A percentile compares a stretch with the other conserved stretches of the same genome.
Conservation (phyloP, 73 alveolate species). For the Halteria grandinella region DNA sequence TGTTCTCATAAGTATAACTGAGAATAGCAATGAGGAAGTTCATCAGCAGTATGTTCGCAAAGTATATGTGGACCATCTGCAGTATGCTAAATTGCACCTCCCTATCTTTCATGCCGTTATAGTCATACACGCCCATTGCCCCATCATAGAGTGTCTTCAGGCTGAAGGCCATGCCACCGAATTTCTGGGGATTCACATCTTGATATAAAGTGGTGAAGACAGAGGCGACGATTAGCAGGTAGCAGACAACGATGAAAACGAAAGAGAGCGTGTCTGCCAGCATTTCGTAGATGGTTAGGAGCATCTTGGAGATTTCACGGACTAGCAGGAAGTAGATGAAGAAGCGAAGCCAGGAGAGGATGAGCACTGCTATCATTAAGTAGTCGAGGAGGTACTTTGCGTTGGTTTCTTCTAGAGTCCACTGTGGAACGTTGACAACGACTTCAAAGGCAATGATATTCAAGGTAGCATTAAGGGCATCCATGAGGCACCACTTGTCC, state of each 20-base stretch:
- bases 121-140: slow-evolving; percentile 42
- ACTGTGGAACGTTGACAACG: background rate
- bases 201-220: slow-evolving; percentile 42
- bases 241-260: slow-evolving; percentile 40
- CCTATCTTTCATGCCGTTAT: slow-evolving; percentile 14
- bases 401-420: background rate
- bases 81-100: slow-evolving; percentile 16
- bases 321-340: slow-evolving; percentile 40
- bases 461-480: slow-evolving; percentile 42
- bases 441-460: slow-evolving; percentile 21
- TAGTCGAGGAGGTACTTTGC: slow-evolving; percentile 31
- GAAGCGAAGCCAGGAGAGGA: slow-evolving; percentile 55
- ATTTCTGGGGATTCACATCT: slow-evolving; percentile 34
- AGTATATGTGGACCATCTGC: slow-evolving; percentile 18
- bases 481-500: slow-evolving; percentile 52
- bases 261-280: slow-evolving; percentile 44
- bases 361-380: slow-evolving; percentile 41
- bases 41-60: slow-evolving; percentile 51
- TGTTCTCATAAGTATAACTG: slow-evolving; percentile 21
- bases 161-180: slow-evolving; percentile 34
- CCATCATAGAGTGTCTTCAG: slow-evolving; percentile 41
- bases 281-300: slow-evolving; percentile 51
- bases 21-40: slow-evolving; percentile 51
- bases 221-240: slow-evolving; percentile 44
- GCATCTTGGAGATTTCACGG: slow-evolving; percentile 42